Evolutionary conservation across 768 basidiomycete genomes (phyloP), one percentile per base, ranked within the genome.

Genomic region (Boletus insuetus): DNA sequence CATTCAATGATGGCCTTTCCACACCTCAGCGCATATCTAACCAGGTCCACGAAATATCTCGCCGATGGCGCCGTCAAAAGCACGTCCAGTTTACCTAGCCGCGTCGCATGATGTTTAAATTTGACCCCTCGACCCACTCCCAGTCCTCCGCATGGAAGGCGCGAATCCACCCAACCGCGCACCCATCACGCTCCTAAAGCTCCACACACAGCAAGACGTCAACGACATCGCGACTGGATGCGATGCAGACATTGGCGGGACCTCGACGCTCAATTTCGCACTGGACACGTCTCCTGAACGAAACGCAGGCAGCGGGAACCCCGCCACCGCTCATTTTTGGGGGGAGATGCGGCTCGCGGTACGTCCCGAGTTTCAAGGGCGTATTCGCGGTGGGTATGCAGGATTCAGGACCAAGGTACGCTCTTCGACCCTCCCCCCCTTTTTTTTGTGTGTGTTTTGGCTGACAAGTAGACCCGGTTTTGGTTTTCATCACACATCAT

Each of bases 241-340:
- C 59, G 96, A 98, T 70, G 78, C 78, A 0, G 96, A 98, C 72
- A 87, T 95, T 42, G 94, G 95, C 7, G 91, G 94, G 24, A 80
- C 80, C 24, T 89, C 91, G 4, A 85, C 87, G 0, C 87, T 85
- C n/a, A 69, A 89, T 59, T 75, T 96, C n/a, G 85, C 83, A 46
- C 71, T 94, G 37, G 85, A 88, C 64, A 73, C 78, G 53, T 73
- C 78, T 4, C 77, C 78, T 0, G 74, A 78, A 46, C 70, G 73
- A 41, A 79, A 79, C 59, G 64, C 67, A 42, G 69, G 70, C 20
- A 77, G 82, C 32, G 82, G 75, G 35, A 79, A 76, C 49, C 52
- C 66, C 1, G 79, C 83, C 16, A 85, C 84, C 3, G 89, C 75
- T 3, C 77, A 83, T 51, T 95, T 96, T 67, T 89, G 83, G 82